Base-by-base conservation (phyloP, 371 early-diverging fungal species). In the Parasitella parasitica region DNA sequence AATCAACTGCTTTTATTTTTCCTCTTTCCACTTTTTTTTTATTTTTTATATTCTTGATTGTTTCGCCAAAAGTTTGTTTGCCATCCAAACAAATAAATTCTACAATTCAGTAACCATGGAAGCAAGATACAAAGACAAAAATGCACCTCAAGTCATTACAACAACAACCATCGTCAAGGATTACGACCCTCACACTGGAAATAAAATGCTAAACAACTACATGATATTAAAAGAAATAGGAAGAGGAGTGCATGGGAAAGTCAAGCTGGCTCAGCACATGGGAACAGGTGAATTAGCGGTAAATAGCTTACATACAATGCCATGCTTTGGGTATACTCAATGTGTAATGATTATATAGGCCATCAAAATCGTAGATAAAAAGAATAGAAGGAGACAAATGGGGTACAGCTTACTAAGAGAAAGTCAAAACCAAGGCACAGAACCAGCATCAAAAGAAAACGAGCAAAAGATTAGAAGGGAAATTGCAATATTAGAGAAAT, bases 191-290 rank as follows among this genome's bases (percentile, higher is more conserved):
- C 75, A 76, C 36, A 93, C 95, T 0, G 96, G 96, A 28, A 88
- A 89, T 72, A 98, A 98, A 67, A 85, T 89, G 78, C 90, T 98
- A 66, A 98, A 98, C 78, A 82, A 94, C 55, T 98, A 96, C 77
- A 88, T 94, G 86, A 85, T 98, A 13, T 71, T 96, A 11, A 81
- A 76, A 59, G 95, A 96, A 71, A 81, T 98, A n/a, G 98, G 98
- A 15, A 82, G 96, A 54, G 98, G 98, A 18, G 91, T 91, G 9
- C 96, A 97, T 64, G 98, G 97, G 22, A 97, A 96, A 80, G 98
- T 98, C 36, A 95, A 96, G 74, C 80, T 97, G 27, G 91, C 90
- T 34, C 80, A 86, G 24, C 93, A 95, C 67, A 82, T 82, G 18
- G 78, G 85, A n/a, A 91, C 91, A 0, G 86, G 86, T 36, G 87